Base-by-base conservation (phyloP, 345 rosid species). In the Triadica sebifera region DNA sequence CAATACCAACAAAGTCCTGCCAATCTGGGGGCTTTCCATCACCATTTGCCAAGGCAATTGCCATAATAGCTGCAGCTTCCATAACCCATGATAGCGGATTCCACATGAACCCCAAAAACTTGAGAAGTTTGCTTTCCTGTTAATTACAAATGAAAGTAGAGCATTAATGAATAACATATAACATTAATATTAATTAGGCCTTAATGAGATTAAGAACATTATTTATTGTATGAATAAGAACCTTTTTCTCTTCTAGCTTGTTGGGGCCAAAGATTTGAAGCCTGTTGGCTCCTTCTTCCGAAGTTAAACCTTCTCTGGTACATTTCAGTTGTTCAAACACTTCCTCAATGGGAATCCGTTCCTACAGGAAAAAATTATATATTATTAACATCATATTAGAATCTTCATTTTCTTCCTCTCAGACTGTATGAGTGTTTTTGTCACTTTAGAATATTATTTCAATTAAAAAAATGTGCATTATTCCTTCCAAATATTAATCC, bases 241-340 rank as follows among this genome's bases (percentile, higher is more conserved):
- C 80, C 90, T 89, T 93, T 71, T 91, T 93, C 89, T 93, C 98
- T 70, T 93, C 96, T 50, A 93, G 83, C 59, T 91, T 93, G 93
- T 93, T 93, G 83, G 93, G 95, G 22, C 98, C 98, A 74, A 93
- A 93, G 72, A 93, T 83, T 67, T 86, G 90, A 75, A 93, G 88
- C 82, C 98, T 78, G 83, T 69, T 82, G 80, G 71, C 87, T 72
- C 97, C 98, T 77, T 93, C 98, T 3, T 73, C 83, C 0, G 87
- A 52, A 52, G 69, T 72, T 65, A 93, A 80, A 73, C 98, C 98
- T 72, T 91, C 89, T 67, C 70, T 73, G 66, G 87, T 78, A 72
- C 93, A 93, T 91, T 93, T 93, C 85, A 93, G 80, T 78, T 85
- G 93, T 82, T 87, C 89, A 78, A 93, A 93, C 74, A 93, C 98